Conservation (phyloP, 805 yeast genomes). For the Babjeviella inositovora region DNA sequence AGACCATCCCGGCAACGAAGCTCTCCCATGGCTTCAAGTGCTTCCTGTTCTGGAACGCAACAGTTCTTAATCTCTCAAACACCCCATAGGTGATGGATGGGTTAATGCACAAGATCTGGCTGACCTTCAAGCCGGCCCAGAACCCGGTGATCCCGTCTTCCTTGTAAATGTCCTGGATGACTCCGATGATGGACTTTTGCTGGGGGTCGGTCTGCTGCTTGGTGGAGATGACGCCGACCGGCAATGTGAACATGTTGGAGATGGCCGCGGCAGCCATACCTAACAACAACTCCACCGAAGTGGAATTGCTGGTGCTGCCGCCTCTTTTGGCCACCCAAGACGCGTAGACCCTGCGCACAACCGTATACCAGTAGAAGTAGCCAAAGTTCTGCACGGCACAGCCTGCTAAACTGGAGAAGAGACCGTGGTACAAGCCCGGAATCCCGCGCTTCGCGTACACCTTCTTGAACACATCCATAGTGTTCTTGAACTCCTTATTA, state of each 20-base stretch:
- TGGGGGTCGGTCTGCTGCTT: conserved; percentile 35
- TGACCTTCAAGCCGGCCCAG: conserved; percentile 77
- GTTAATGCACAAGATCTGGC: conserved; percentile 61
- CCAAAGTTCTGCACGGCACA: conserved; percentile 69
- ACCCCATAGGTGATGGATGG: conserved; percentile 83
- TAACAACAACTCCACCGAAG: conserved; percentile 51
- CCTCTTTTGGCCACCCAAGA: conserved; percentile 17
- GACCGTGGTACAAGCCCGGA: conserved; percentile 58
- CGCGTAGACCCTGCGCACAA: conserved; percentile 43
- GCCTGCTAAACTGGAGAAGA: conserved; percentile 49
- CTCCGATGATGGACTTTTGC: conserved; percentile 13
- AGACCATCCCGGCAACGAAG: conserved; percentile 61
- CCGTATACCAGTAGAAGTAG: conserved; percentile 78
- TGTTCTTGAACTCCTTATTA: conserved; percentile 27
- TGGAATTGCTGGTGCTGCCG: conserved; percentile 18
- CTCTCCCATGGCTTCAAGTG: conserved; percentile 45
- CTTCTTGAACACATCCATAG: conserved; percentile 45
- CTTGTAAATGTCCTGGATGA: conserved; percentile 32
- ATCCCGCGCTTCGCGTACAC: conserved; percentile 41
- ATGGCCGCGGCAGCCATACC: conserved; percentile 77
- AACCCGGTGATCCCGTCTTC: conserved; percentile 58
- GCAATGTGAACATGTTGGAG: conserved; percentile 68
- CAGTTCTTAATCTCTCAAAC: conserved; percentile 46
- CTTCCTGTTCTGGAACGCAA: conserved; percentile 21
- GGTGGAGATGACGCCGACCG: conserved; percentile 63